These are phyloP conservation scores for Teunomyces barrocoloradensis DNA, from an alignment of 805 yeast species.

Conservation along the genomic window DNA sequence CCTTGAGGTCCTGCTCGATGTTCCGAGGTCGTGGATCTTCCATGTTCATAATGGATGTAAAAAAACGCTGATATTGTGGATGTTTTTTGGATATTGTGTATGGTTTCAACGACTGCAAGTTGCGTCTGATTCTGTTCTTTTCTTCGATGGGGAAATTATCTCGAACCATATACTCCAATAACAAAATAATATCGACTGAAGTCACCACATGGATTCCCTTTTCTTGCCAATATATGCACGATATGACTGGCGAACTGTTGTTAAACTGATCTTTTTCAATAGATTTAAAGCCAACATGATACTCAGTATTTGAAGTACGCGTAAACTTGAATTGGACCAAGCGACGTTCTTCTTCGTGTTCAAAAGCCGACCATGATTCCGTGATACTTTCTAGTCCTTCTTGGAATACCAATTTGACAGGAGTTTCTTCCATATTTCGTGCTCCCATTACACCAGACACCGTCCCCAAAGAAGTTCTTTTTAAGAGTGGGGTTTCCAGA, in stretches of 20 bases:
- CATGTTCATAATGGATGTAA: conserved; percentile 53
- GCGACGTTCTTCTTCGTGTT: conserved; percentile 41
- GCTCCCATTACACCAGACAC: neutral
- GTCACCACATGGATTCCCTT: conserved; percentile 51
- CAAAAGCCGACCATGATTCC: conserved; percentile 47
- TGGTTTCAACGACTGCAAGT: conserved; percentile 63
- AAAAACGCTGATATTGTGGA: conserved; percentile 21
- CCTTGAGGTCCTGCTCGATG: conserved; percentile 69
- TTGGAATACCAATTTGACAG: conserved; percentile 27
- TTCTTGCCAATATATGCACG: conserved; percentile 60
- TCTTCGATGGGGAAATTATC: conserved; percentile 61
- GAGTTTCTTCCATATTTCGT: conserved; percentile 14
- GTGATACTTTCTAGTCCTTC: conserved; percentile 37
- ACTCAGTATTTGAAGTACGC: conserved; percentile 32
- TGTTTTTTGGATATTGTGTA: conserved; percentile 53
- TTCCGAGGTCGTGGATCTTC: conserved; percentile 65
- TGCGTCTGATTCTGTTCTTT: conserved; percentile 66
- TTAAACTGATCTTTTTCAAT: conserved; percentile 34
- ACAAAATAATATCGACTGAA: conserved; percentile 58
- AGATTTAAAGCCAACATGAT: conserved; percentile 34
- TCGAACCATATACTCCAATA: conserved; percentile 57
- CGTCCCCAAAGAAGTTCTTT: conserved; percentile 23
- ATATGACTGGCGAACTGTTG: conserved; percentile 45
- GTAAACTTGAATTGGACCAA: conserved; percentile 46
- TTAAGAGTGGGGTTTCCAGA: conserved; percentile 7